Evolutionary conservation across 495 filamentous ascomycete species (phyloP).

Genomic region (Platismatia glauca): DNA sequence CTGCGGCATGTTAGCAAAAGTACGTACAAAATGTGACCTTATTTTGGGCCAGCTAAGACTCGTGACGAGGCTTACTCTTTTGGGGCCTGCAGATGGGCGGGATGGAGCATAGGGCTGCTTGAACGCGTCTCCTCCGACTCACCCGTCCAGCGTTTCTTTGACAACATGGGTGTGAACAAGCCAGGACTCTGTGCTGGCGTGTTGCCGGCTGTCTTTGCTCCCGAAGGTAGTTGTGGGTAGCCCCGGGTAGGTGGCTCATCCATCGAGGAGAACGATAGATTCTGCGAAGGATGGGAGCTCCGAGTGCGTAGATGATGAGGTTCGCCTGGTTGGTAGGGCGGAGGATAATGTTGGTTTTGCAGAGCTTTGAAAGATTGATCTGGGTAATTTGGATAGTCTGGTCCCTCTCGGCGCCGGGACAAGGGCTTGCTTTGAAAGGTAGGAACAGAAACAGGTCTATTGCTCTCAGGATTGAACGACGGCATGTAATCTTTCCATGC

Average conservation of each 20-base stretch:
- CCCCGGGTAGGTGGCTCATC: slow-evolving; percentile 27
- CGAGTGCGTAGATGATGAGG: slow-evolving; percentile 33
- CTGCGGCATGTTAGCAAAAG: slow-evolving; percentile 9
- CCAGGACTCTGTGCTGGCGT: slow-evolving; percentile 62
- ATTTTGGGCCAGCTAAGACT: not conserved
- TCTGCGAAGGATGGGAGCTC: slow-evolving; percentile 35
- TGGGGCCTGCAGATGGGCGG: slow-evolving; percentile 53
- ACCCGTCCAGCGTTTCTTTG: slow-evolving; percentile 30
- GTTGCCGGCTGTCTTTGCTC: slow-evolving; percentile 49
- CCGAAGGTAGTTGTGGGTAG: slow-evolving; percentile 27
- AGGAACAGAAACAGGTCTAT: slow-evolving; percentile 23
- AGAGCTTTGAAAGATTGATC: slow-evolving; percentile 46
- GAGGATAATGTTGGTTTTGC: slow-evolving; percentile 42
- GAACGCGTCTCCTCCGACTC: slow-evolving; percentile 39
- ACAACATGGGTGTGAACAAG: slow-evolving; percentile 43
- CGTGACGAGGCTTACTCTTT: slow-evolving; percentile 40
- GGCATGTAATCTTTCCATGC: slow-evolving; percentile 8
- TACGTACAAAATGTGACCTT: not conserved
- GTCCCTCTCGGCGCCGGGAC: slow-evolving; percentile 12
- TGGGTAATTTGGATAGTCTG: slow-evolving; percentile 43
- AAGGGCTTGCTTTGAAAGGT: slow-evolving; percentile 10
- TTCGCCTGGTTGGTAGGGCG: slow-evolving; percentile 31
- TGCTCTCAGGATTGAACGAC: slow-evolving; percentile 12
- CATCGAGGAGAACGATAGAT: slow-evolving; percentile 28
- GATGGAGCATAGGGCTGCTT: slow-evolving; percentile 54